Base-by-base conservation (phyloP, 2,329 filamentous ascomycete species). In the Phialemoniopsis sp. region DNA sequence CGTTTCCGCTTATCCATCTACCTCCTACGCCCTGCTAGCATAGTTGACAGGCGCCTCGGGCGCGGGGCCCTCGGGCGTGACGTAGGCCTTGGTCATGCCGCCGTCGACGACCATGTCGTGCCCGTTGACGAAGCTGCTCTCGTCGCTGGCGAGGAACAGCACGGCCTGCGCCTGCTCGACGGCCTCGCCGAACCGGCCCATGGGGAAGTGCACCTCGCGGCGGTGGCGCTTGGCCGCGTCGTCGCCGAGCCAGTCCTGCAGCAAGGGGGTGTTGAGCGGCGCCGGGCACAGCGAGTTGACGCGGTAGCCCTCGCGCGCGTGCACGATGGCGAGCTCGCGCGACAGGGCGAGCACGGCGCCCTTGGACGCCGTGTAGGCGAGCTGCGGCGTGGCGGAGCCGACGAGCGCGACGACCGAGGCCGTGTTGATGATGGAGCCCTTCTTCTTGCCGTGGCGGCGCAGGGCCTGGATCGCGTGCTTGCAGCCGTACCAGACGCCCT, bases 401-500 rank as follows among this genome's bases (percentile, higher is more conserved):
- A 95, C 86, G 38, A 95, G 74, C 4, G 89, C 89, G 34, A 95
- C 89, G 36, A 95, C 85, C 34, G 85, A 90, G 18, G 89, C 89
- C 3, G 89, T 95, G 73, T 95, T 95, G 76, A 95, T 90, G 64
- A 96, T 81, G 63, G 83, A 89, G 37, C 80, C 87, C 52, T 76
- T 79, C 33, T 71, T 78, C 80, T 96, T 96, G 40, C 78, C 76
- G 72, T 94, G 74, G 53, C 80, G 82, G 48, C 89, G 84, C 53
- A 96, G 74, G 33, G 87, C 79, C 37, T 91, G 72, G 19, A 96
- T 82, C 7, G 90, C 89, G 62, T 95, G 88, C 75, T 95, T 96
- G 76, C 82, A 85, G 44, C 90, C 90, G 62, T 80, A 96, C 90
- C 90, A 95, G n/a, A 96, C 90, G 32, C 90, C 90, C 78, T 96